phyloP scores from a whole-genome alignment of 176 grass and related monocot species.

The Phyllostachys edulis region DNA sequence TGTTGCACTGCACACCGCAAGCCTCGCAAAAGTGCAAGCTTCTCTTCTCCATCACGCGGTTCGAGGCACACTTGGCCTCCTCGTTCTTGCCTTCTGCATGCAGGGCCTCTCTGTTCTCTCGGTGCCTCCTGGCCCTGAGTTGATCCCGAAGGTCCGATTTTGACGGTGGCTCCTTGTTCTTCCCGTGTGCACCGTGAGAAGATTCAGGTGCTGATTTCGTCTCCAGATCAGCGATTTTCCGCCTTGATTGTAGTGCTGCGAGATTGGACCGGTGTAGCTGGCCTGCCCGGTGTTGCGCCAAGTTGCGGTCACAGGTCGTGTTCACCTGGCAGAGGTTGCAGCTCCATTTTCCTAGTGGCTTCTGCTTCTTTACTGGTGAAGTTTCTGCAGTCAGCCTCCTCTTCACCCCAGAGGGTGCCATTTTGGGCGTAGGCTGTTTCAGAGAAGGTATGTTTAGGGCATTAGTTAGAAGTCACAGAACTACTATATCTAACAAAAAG shows the following conservation, averaged over 20 bases:
- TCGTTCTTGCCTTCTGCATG: neutral
- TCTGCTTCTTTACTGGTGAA: constrained; percentile 19
- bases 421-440: constrained; percentile 12
- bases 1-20: neutral
- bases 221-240: neutral
- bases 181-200: neutral
- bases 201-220: neutral
- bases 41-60: neutral
- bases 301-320: too few relatives aligned
- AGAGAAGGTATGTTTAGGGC: neutral
- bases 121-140: neutral
- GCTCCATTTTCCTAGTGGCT: neutral
- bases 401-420: neutral
- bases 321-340: neutral
- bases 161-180: neutral
- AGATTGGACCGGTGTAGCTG: constrained; percentile 23
- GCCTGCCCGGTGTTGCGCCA: constrained; percentile 4
- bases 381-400: neutral
- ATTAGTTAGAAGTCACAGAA: neutral
- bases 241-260: neutral
- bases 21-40: neutral
- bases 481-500: neutral
- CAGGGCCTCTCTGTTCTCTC: neutral
- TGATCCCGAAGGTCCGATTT: neutral
- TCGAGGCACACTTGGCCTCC: neutral